Evolutionary conservation across 2,329 filamentous ascomycete genomes (phyloP), one percentile per base, ranked within the genome.

Genomic region (Pseudocercospora crystallina): DNA sequence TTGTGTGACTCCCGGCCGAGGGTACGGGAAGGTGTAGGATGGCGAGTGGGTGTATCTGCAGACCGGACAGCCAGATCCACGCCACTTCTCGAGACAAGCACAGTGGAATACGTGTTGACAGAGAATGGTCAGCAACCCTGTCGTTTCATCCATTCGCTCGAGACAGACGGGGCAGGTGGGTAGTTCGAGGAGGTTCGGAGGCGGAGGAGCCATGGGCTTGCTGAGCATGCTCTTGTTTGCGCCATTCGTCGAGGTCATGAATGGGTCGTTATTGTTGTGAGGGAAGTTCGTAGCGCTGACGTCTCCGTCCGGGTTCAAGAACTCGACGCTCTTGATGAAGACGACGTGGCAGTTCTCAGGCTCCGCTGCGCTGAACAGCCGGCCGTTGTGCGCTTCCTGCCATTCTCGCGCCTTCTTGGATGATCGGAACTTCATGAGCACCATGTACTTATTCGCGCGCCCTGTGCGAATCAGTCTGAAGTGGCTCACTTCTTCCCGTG

Each of bases 61-160:
- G 5, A 99, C 90, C 0, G 94, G 94, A 66, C 94, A 99, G 4
- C 92, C 92, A 20, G 85, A 87, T 4, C 92, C 91, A 66, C 89
- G 89, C 94, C 94, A 99, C 67, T 94, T 97, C 65, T 96, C 89
- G 1, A 99, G 78, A 71, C 94, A 99, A 1, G 86, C 91, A 67
- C 94, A 97, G 69, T 99, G 94, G 67, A 99, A 99, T 44, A 97
- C 90, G 64, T 99, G 94, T 65, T 97, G 92, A 67, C 94, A 99
- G 29, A 95, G 85, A 35, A 97, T 97, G 1, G 94, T 99, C 66
- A 99, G 82, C 2, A 99, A 77, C 0, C 94, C 94, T 0, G 90
- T 95, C 0, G 91, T 96, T 68, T 97, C 92, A 65, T 99, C 94
- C 94, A 99, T 99, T 41, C 92, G 86, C 69, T 99, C 94, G 5